These are phyloP conservation scores for Candida wancherniae DNA, from an alignment of 805 yeast genomes.

Conservation along the genomic window DNA sequence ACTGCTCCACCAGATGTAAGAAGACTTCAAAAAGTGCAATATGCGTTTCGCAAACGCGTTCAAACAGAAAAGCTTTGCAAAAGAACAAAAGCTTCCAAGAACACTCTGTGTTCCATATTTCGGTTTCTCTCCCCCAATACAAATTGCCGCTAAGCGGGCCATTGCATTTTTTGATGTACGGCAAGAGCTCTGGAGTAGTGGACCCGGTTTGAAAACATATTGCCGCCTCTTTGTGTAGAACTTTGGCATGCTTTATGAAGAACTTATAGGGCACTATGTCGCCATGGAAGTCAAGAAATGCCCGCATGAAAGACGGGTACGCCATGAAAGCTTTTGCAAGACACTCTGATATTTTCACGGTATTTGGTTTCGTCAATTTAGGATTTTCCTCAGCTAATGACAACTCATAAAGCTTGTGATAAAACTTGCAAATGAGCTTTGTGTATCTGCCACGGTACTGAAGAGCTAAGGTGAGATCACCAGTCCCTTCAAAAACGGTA, in stretches of 20 bases:
- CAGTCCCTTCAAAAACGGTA: conserved; percentile 7
- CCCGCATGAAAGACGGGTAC: conserved; percentile 5
- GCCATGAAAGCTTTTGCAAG: conserved; percentile 5
- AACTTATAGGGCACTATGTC: conserved; percentile 7
- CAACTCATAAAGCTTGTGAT: conserved; percentile 6
- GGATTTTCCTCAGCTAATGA: conserved; percentile 3
- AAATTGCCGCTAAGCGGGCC: conserved; percentile 2
- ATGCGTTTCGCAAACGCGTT: conserved; percentile 5
- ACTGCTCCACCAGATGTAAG: conserved; percentile 10
- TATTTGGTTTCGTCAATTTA: conserved; percentile 2
- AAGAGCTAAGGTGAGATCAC: conserved; percentile 7
- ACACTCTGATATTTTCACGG: conserved; percentile 6
- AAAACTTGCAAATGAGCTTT: conserved; percentile 8
- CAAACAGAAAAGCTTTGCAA: conserved; percentile 7
- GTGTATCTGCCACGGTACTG: conserved; percentile 9
- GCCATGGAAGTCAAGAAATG: conserved; percentile 7
- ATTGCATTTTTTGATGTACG: conserved; percentile 3
- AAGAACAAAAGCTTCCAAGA: conserved; percentile 11
- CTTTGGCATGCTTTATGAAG: conserved; percentile 5
- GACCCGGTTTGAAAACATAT: conserved; percentile 6
- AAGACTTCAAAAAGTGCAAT: conserved; percentile 9
- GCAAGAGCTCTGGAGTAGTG: too few species aligned
- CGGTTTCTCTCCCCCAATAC: conserved; percentile 6
- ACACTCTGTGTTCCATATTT: conserved; percentile 4
- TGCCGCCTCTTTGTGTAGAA: conserved; percentile 5